These are phyloP conservation scores for Neonectria punicea DNA, from an alignment of 2,329 filamentous ascomycete genomes.

Conservation along the genomic window DNA sequence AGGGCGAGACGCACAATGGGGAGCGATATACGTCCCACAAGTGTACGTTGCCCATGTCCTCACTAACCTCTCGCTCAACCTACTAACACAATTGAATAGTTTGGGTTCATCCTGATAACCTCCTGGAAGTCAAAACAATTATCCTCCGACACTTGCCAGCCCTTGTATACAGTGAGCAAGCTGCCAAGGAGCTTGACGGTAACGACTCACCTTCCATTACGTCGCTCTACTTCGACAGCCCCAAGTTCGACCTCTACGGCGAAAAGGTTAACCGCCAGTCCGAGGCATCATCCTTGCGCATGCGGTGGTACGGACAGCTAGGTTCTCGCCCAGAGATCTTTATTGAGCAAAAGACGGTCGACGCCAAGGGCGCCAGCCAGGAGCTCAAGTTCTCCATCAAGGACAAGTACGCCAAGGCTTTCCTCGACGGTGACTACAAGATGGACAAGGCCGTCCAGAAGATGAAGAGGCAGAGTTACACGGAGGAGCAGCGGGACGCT, in stretches of 20 bases:
- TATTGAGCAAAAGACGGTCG: slow-evolving; percentile 89
- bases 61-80: background rate
- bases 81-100: slow-evolving; percentile 57
- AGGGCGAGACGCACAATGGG: slow-evolving; percentile 68
- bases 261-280: slow-evolving; percentile 82
- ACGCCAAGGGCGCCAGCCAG: slow-evolving; percentile 78
- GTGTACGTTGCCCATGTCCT: slow-evolving; percentile 63
- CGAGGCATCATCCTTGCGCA: slow-evolving; percentile 82
- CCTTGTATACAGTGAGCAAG: slow-evolving; percentile 90
- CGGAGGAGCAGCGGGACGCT: slow-evolving; percentile 71
- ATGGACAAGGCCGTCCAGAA: slow-evolving; percentile 93
- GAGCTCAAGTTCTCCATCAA: slow-evolving; percentile 88
- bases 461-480: slow-evolving; percentile 80
- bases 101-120: slow-evolving; percentile 96
- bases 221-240: slow-evolving; percentile 94
- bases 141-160: slow-evolving; percentile 91
- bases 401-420: slow-evolving; percentile 90
- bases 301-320: slow-evolving; percentile 93
- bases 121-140: slow-evolving; percentile 96
- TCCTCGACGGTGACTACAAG: slow-evolving; percentile 86
- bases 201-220: slow-evolving; percentile 90
- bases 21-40: slow-evolving; percentile 88
- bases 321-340: slow-evolving; percentile 81
- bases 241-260: slow-evolving; percentile 85
- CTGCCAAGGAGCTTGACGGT: slow-evolving; percentile 83